Conservation (phyloP, 345 rosid species). For the Leavenworthia alabamica region DNA sequence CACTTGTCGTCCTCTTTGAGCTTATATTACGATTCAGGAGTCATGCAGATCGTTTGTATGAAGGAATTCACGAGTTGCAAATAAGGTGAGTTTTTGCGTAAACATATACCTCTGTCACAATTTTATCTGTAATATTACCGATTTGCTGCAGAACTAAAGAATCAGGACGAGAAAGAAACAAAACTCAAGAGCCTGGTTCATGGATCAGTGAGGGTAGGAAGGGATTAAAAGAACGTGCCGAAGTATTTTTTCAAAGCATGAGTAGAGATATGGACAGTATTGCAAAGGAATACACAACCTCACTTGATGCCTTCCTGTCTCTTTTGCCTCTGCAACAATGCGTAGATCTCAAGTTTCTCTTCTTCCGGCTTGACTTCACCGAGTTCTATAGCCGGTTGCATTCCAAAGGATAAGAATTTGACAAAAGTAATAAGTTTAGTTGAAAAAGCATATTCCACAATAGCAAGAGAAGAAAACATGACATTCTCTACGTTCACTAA, state of each 20-base stretch:
- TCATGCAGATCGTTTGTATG: conserved; percentile 83
- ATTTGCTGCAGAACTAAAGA: conserved; percentile 45
- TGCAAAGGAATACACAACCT: conserved; percentile 63
- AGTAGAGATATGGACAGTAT: conserved; percentile 66
- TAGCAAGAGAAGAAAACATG: conserved; percentile 22
- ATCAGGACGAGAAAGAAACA: conserved; percentile 49
- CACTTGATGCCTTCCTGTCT: conserved; percentile 74
- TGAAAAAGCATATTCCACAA: conserved; percentile 19
- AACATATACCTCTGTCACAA: too few species aligned
- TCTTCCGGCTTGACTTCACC: conserved; percentile 93
- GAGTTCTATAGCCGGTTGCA: conserved; percentile 72
- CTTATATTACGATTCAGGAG: conserved; percentile 76
- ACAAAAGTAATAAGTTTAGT: conserved; percentile 12
- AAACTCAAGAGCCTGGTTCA: conserved; percentile 48
- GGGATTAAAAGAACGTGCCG: conserved; percentile 77
- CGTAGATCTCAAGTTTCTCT: conserved; percentile 85
- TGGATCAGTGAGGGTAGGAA: conserved; percentile 81
- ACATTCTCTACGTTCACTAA: conserved; percentile 17
- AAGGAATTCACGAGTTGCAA: conserved; percentile 86
- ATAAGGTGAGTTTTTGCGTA: conserved; percentile 57
- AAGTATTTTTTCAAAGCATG: conserved; percentile 79
- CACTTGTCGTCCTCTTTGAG: conserved; percentile 83
- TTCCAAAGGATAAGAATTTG: conserved; percentile 37
- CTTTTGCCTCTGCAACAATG: conserved; percentile 86
- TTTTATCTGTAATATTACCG: background rate